phyloP scores from a whole-genome alignment of 2,329 filamentous ascomycete genomes.

The Microdochium nivale region DNA sequence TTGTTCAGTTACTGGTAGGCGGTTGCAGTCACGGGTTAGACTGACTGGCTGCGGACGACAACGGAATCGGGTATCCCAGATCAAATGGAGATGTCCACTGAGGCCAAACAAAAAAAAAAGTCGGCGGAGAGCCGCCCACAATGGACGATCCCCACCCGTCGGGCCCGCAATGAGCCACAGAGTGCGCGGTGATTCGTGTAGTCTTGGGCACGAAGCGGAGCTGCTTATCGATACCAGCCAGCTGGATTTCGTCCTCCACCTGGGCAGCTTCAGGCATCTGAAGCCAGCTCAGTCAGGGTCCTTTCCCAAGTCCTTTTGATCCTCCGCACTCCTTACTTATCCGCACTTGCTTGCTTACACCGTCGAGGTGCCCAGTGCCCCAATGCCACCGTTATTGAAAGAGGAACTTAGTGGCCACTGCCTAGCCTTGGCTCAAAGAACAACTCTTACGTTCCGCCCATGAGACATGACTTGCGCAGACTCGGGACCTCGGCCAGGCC shows the following conservation, averaged over 20 bases:
- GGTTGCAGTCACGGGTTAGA: not conserved
- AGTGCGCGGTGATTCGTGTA: not conserved
- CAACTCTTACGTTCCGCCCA: too few species aligned
- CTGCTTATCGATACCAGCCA: not conserved
- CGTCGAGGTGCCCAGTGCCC: too few species aligned
- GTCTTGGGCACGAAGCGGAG: not conserved
- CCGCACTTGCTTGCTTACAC: too few species aligned
- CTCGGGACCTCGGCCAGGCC: too few species aligned
- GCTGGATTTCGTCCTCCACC: not conserved
- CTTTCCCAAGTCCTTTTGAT: too few species aligned
- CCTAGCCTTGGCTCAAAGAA: too few species aligned
- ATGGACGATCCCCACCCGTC: not conserved
- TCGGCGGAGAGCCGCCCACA: not conserved
- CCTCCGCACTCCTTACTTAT: too few species aligned
- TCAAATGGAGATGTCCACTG: not conserved
- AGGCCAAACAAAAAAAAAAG: not conserved
- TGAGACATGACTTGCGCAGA: too few species aligned
- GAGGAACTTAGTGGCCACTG: too few species aligned
- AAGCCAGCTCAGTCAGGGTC: too few species aligned
- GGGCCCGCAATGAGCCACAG: not conserved
- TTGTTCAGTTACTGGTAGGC: not conserved
- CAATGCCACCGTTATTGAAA: too few species aligned
- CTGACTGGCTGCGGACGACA: slow-evolving; percentile 2
- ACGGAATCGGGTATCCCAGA: slow-evolving; percentile 1
- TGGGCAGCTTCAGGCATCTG: not conserved